Evolutionary conservation across 352 stramenopile species (phyloP), one percentile per base, ranked within the genome.

Genomic region (Globisporangium okanoganense): DNA sequence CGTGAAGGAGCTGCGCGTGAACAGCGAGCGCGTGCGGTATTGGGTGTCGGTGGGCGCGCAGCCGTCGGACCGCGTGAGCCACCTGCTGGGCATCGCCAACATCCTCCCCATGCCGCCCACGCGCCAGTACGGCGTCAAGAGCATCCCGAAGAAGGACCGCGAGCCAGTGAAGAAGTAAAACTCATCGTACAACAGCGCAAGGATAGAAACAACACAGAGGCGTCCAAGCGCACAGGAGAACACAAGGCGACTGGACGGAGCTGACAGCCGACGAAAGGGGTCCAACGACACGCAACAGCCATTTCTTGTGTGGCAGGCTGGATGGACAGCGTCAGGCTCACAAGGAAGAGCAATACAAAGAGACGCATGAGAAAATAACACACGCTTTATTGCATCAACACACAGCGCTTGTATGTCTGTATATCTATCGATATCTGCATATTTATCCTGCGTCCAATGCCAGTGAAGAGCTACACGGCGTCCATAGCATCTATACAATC

Each of bases 21-120:
- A 94, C 79, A 91, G 70, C 71, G 84, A 94, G 63, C 82, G 86
- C 58, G 80, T 95, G 45, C 79, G 78, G 56, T 94, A 95, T 75
- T 95, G 86, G 84, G 81, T 95, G 61, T 94, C 84, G 36, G 86
- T 95, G 38, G 86, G 86, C 60, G 86, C 86, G 51, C 86, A 95
- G 73, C 86, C 86, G 9, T 94, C 83, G 52, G 86, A 95, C 72
- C 86, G 86, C 59, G 86, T 94, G 49, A 71, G 73, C 31, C 83
- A 94, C 63, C 65, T 95, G 40, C 64, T 95, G 48, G 86, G 86
- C 45, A 65, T 93, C 12, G 80, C 86, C 65, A 94, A 95, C 69
- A 71, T 95, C 25, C 66, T 95, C 50, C 86, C 86, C 44, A 85
- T 88, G 76, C 84, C 84, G n/a, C 86, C 86, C 2, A 93, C 83